phyloP scores from a whole-genome alignment of 495 filamentous ascomycete genomes.

The Aspergillus nidulans region DNA sequence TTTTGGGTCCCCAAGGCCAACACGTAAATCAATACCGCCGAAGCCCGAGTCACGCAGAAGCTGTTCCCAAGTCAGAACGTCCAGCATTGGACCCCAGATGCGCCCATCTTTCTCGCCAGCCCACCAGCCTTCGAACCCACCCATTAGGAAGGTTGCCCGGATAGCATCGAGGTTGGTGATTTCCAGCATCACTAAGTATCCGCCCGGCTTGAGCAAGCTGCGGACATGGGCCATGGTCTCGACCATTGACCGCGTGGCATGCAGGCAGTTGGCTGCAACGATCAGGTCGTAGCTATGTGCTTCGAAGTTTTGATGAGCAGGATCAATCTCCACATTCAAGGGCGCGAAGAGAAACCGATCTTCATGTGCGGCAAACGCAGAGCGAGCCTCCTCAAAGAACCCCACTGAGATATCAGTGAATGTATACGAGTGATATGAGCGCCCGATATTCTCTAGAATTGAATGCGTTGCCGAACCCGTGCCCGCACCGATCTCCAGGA shows the following conservation, averaged over 20 bases:
- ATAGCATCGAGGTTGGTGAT: neutral
- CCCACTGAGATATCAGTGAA: conserved; percentile 35
- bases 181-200: neutral
- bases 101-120: neutral
- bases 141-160: neutral
- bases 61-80: neutral
- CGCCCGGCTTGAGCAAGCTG: conserved; percentile 26
- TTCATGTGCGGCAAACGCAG: conserved; percentile 15
- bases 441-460: conserved; percentile 12
- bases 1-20: neutral
- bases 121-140: conserved; percentile 7
- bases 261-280: conserved; percentile 49
- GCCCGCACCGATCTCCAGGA: conserved; percentile 45
- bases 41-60: conserved; percentile 5
- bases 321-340: conserved; percentile 45
- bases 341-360: conserved; percentile 43
- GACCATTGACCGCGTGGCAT: conserved; percentile 44
- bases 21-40: conserved; percentile 1
- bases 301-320: conserved; percentile 42
- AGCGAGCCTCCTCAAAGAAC: conserved; percentile 30
- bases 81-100: neutral
- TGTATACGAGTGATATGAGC: conserved; percentile 33
- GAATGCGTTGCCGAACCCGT: conserved; percentile 29
- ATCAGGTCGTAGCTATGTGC: conserved; percentile 45
- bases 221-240: conserved; percentile 44